phyloP scores from a whole-genome alignment of 441 rosid species.

The Rhodomyrtus psidioides region DNA sequence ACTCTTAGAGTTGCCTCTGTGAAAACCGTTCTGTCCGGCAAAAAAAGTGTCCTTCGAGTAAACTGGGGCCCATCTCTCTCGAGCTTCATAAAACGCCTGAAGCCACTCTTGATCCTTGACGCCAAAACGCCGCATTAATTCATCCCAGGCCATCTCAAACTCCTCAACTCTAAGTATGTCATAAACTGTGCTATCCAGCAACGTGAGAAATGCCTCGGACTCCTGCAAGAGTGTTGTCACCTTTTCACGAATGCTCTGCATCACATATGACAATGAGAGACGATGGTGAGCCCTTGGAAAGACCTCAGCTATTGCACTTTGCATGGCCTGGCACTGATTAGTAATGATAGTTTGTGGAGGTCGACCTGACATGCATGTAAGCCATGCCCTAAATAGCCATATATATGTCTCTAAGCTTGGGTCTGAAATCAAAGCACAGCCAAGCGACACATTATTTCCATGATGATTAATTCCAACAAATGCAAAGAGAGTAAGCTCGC shows the following conservation, averaged over 20 bases:
- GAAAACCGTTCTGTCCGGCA: slow-evolving; percentile 49
- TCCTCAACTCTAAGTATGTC: slow-evolving; percentile 61
- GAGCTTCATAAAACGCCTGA: slow-evolving; percentile 36
- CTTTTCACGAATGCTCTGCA: slow-evolving; percentile 40
- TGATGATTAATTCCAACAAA: slow-evolving; percentile 82
- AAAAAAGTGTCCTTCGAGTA: slow-evolving; percentile 61
- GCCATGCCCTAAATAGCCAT: slow-evolving; percentile 89
- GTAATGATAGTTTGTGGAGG: slow-evolving; percentile 80
- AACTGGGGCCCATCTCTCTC: slow-evolving; percentile 74
- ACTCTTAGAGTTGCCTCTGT: slow-evolving; percentile 28
- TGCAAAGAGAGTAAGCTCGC: slow-evolving; percentile 55
- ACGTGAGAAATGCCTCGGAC: slow-evolving; percentile 35
- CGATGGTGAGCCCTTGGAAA: slow-evolving; percentile 80
- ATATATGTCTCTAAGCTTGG: slow-evolving; percentile 54
- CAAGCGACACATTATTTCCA: slow-evolving; percentile 51
- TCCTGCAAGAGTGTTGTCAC: slow-evolving; percentile 37
- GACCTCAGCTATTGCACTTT: slow-evolving; percentile 67
- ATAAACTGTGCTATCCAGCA: slow-evolving; percentile 38
- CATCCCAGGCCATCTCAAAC: slow-evolving; percentile 74
- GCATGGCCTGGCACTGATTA: slow-evolving; percentile 55
- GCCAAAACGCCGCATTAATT: slow-evolving; percentile 42
- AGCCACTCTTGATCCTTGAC: slow-evolving; percentile 44
- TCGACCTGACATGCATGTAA: slow-evolving; percentile 73
- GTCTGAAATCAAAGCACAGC: slow-evolving; percentile 65
- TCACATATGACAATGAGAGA: slow-evolving; percentile 40